Evolutionary conservation across 1,284 basidiomycete genomes (phyloP).

Genomic region (Trichosporon ovoides): DNA sequence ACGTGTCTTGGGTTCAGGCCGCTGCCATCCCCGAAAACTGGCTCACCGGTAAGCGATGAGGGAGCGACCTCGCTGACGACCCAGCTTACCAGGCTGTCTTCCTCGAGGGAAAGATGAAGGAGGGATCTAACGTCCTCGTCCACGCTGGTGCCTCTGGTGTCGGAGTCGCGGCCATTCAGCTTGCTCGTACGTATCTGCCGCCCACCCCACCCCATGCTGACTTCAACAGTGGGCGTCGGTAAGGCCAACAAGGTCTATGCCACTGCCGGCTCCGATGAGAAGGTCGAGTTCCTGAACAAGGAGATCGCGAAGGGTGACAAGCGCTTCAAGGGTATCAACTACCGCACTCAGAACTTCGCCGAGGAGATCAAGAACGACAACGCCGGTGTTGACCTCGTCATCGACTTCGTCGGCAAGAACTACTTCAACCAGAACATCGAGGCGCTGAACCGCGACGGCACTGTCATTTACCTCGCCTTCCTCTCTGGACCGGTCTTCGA

Average conservation of each 20-base stretch:
- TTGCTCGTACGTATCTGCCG: slow-evolving; percentile 63
- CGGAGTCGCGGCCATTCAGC: slow-evolving; percentile 82
- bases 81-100: slow-evolving; percentile 77
- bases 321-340: slow-evolving; percentile 73
- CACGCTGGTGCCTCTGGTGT: slow-evolving; percentile 89
- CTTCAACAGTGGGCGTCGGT: slow-evolving; percentile 29
- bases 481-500: slow-evolving; percentile 61
- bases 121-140: slow-evolving; percentile 71
- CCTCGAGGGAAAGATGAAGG: slow-evolving; percentile 62
- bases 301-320: slow-evolving; percentile 51
- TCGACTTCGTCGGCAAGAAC: slow-evolving; percentile 67
- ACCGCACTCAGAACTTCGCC: slow-evolving; percentile 65
- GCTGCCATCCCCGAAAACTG: slow-evolving; percentile 81
- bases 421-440: slow-evolving; percentile 81
- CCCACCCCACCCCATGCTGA: background rate
- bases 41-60: slow-evolving; percentile 62
- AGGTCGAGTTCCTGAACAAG: slow-evolving; percentile 68
- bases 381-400: slow-evolving; percentile 59
- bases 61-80: background rate
- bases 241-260: slow-evolving; percentile 61
- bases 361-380: slow-evolving; percentile 48
- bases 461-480: slow-evolving; percentile 55
- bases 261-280: slow-evolving; percentile 79
- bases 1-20: slow-evolving; percentile 75
- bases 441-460: slow-evolving; percentile 68